Conservation (phyloP, 2,329 filamentous ascomycete species). For the Alternaria incomplexa region DNA sequence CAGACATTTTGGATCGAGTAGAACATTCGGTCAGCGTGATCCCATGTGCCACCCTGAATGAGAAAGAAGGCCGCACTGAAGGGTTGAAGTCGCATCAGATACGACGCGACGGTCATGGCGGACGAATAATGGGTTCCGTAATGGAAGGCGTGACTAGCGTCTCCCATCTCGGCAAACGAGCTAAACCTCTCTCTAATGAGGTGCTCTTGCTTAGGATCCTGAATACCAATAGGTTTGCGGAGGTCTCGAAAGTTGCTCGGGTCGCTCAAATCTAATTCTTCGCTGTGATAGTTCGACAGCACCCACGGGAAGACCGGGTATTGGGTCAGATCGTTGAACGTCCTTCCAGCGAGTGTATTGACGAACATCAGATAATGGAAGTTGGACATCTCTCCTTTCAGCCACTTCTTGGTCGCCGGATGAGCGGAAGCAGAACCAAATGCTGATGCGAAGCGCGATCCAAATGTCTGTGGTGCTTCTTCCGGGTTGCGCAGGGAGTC, state of each 20-base stretch:
- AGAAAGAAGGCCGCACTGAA: constrained; percentile 96
- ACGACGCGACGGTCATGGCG: constrained; percentile 97
- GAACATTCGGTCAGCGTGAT: constrained; percentile 94
- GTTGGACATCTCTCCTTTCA: constrained; percentile 94
- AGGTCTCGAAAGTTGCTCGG: constrained; percentile 87
- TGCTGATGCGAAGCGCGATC: constrained; percentile 88
- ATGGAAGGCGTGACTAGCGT: constrained; percentile 80
- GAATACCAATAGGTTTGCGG: constrained; percentile 95
- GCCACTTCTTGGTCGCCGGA: constrained; percentile 86
- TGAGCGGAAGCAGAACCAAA: constrained; percentile 85
- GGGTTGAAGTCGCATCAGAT: constrained; percentile 90
- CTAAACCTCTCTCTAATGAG: constrained; percentile 86
- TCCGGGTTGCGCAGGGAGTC: constrained; percentile 78
- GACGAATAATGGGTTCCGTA: constrained; percentile 99
- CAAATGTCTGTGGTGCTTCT: constrained; percentile 70
- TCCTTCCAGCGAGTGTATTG: constrained; percentile 95
- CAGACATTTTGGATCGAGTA: constrained; percentile 91
- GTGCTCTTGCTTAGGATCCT: constrained; percentile 74
- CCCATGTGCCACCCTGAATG: constrained; percentile 93
- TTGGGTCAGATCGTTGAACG: constrained; percentile 97
- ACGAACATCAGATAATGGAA: constrained; percentile 99
- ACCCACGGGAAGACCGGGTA: constrained; percentile 99
- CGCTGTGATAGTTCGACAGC: constrained; percentile 91
- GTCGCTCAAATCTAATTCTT: constrained; percentile 85
- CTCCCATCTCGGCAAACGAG: constrained; percentile 88